Conservation (phyloP, 31 red algal genomes). For the Porphyra umbilicalis region DNA sequence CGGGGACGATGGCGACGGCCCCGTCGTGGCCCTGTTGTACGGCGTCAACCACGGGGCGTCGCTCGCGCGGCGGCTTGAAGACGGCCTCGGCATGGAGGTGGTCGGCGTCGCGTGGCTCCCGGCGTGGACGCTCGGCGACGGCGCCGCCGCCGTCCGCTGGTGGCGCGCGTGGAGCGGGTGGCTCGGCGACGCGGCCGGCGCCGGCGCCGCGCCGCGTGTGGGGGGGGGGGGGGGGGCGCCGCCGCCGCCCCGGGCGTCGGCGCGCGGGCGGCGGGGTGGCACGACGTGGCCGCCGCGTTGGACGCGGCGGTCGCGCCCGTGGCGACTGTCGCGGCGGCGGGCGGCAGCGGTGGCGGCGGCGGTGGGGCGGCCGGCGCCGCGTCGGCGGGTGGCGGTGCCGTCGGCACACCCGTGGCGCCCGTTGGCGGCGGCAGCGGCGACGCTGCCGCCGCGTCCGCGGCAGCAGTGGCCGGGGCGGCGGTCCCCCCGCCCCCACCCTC, state of each 20-base stretch:
- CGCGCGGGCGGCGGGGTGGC: neutral
- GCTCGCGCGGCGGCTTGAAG: neutral
- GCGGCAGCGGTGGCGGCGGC: too few relatives aligned
- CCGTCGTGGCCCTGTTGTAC: neutral
- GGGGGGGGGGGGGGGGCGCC: neutral
- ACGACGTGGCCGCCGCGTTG: neutral
- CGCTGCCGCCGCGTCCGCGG: too few relatives aligned
- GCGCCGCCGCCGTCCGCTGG: neutral
- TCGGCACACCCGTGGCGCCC: too few relatives aligned
- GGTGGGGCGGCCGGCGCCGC: too few relatives aligned
- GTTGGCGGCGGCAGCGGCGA: too few relatives aligned
- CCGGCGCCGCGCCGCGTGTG: neutral
- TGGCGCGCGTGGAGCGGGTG: neutral
- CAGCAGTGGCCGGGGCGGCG: neutral
- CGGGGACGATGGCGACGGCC: neutral
- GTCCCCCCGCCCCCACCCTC: neutral
- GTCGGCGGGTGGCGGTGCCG: too few relatives aligned
- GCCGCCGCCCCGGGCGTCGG: neutral
- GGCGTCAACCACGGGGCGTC: neutral
- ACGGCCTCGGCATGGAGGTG: neutral
- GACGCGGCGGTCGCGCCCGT: neutral
- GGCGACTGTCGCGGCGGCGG: too few relatives aligned
- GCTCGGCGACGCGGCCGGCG: neutral
- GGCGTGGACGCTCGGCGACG: neutral
- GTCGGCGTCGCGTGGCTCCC: slow-evolving; percentile 1